Base-by-base conservation (phyloP, 2,329 filamentous ascomycete genomes). In the Pseudogymnoascus sp. region DNA sequence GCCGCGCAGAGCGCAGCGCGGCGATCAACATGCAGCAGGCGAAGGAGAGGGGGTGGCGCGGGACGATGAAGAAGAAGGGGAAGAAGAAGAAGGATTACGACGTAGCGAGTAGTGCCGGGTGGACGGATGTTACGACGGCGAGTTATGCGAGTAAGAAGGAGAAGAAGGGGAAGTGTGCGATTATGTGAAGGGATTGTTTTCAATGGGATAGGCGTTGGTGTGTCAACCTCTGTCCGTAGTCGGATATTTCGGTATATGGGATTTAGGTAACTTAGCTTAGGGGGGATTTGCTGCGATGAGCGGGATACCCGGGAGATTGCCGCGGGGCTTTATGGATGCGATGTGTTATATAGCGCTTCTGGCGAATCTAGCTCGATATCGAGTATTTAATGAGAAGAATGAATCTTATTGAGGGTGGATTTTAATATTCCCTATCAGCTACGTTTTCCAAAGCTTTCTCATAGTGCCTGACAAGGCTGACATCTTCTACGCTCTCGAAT, bases 11-110 rank as follows among this genome's bases (percentile, higher is more conserved):
- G 69, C 77, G 83, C 28, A 85, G 84, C 63, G 84, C 84, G 5
- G 80, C 83, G 8, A 86, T 83, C 73, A 88, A 87, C 67, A 83
- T 87, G 28, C 78, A 81, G 16, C 84, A 87, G 65, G 84, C 84
- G 1, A 84, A 81, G 74, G 79, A 78, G 68, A 78, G 77, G 34
- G 84, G 84, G 0, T 87, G 84, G 84, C 68, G 71, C 63, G 66
- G 68, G n/a, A 71, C 68, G 65, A 67, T 70, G 63, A 68, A 67
- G 36, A 78, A 74, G 60, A 77, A 76, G 64, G 74, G 76, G 56
- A 75, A 77, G 67, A 66, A 67, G 63, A 77, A 72, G 65, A 77
- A 74, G 65, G 73, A 78, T 62, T 67, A 70, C 43, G 80, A 82
- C 64, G 74, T 71, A 7, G 75, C 72, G 38, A 82, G 78, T 68